phyloP scores from a whole-genome alignment of 179 eudicot genomes.

The Amaranthus tricolor region DNA sequence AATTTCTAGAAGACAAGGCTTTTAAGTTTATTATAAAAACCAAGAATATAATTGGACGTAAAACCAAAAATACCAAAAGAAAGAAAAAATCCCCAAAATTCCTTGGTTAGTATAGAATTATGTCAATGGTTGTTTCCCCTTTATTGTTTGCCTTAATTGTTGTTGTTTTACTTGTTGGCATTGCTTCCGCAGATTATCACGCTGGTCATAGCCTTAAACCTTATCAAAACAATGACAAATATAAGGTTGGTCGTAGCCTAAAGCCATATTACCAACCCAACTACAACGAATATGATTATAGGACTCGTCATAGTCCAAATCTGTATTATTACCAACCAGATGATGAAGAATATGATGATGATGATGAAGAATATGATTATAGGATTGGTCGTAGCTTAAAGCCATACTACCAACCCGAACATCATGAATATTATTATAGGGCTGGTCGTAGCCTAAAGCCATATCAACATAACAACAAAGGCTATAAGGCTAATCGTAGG shows the following conservation, averaged over 20 bases:
- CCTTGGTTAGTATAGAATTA: no score
- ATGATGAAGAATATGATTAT: no score
- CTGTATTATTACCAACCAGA: no score
- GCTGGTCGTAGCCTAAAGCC: slow-evolving; percentile 6
- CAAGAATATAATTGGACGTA: not conserved
- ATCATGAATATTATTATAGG: not conserved
- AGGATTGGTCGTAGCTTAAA: not conserved
- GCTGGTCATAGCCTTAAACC: no score
- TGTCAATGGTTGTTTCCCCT: not conserved
- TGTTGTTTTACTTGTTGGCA: slow-evolving; percentile 1
- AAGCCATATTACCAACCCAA: not conserved
- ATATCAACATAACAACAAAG: not conserved
- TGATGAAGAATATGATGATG: no score
- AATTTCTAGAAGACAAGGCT: not conserved
- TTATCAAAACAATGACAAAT: no score
- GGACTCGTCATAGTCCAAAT: no score
- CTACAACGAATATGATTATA: not conserved
- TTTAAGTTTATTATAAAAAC: not conserved
- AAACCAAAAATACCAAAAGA: not conserved
- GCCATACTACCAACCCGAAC: not conserved
- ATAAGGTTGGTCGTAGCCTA: slow-evolving; percentile 8
- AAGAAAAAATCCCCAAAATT: not conserved
- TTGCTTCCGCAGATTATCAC: slow-evolving; percentile 6
- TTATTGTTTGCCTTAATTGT: not conserved
- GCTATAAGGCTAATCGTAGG: slow-evolving; percentile 5